Evolutionary conservation across 2,329 filamentous ascomycete species (phyloP).

Genomic region (Verticillium tricorpus): DNA sequence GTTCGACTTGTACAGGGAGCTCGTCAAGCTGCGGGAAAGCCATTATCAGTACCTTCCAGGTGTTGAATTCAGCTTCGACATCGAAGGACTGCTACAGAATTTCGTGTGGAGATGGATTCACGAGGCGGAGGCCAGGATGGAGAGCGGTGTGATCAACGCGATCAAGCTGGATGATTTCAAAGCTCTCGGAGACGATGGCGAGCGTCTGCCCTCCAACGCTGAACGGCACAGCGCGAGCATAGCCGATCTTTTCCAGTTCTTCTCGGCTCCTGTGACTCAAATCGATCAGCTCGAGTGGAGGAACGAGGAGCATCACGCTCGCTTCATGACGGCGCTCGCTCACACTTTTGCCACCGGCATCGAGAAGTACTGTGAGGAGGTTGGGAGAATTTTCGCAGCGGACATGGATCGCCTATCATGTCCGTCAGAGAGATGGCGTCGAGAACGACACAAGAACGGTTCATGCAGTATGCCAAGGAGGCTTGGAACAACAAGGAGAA

Average conservation of each 20-base stretch:
- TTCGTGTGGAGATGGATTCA: conserved; percentile 97
- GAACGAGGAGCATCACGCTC: conserved; percentile 87
- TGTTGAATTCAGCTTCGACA: conserved; percentile 76
- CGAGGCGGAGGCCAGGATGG: conserved; percentile 72
- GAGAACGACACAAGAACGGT: conserved; percentile 85
- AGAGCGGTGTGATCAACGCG: conserved; percentile 82
- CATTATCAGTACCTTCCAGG: conserved; percentile 71
- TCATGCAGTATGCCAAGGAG: conserved; percentile 90
- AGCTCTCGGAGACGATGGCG: conserved; percentile 20
- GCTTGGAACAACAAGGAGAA: conserved; percentile 90
- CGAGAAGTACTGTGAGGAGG: conserved; percentile 82
- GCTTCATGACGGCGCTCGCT: conserved; percentile 92
- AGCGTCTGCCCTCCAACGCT: conserved; percentile 52
- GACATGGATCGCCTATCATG: conserved; percentile 93
- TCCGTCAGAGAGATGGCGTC: conserved; percentile 73
- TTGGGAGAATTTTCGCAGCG: conserved; percentile 78
- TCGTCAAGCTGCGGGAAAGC: conserved; percentile 78
- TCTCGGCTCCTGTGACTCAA: conserved; percentile 87
- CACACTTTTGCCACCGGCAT: conserved; percentile 81
- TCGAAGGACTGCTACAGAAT: conserved; percentile 79
- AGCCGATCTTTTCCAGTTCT: conserved; percentile 88
- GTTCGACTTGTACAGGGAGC: conserved; percentile 86
- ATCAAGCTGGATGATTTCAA: conserved; percentile 87
- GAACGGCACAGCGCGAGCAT: conserved; percentile 90
- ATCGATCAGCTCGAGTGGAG: conserved; percentile 86